Base-by-base conservation (phyloP, 176 grass and related monocot species). In the Metroxylon sagu region DNA sequence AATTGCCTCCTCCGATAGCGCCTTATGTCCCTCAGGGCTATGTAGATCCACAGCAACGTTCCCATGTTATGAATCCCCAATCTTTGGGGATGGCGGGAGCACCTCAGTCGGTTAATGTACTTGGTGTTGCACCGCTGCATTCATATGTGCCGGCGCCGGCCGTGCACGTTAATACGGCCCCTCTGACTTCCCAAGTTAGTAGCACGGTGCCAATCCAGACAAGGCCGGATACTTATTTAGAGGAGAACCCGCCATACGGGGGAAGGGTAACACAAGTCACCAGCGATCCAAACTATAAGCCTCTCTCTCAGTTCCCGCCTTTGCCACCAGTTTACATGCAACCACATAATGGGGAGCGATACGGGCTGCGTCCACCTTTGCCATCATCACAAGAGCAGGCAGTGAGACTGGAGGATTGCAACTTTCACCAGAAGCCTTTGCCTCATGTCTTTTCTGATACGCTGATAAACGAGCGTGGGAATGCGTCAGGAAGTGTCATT, bases 261-360 rank as follows among this genome's bases (percentile, higher is more conserved):
- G 71, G 29, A 28, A 84, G 77, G 56, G 26, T 28, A 60, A 48
- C 58, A 26, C 85, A 72, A 59, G 59, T 50, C 18, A 71, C 68
- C 25, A 39, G 19, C 4, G 88, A 99, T 68, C 57, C 77, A 28
- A 99, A 68, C 57, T 43, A 43, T 43, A 27, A 98, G 74, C 94
- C 94, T 6, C 70, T 97, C 16, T 97, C 93, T 3, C 87, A 98
- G 83, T 77, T 99, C 29, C 94, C 94, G 14, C 94, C 94, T 49
- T 84, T 99, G 49, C 88, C 94, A 3, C 94, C 88, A 7, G 65
- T 84, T 27, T 85, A 93, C 75, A 76, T 99, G 59, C 88, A 88
- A 53, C 66, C 83, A 39, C 79, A 62, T 3, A 65, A 51, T 62
- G 56, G 30, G 49, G 71, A 72, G 19, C 67, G 61, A 25, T 75